Conservation (phyloP, 441 rosid genomes). For the Croton setiger region DNA sequence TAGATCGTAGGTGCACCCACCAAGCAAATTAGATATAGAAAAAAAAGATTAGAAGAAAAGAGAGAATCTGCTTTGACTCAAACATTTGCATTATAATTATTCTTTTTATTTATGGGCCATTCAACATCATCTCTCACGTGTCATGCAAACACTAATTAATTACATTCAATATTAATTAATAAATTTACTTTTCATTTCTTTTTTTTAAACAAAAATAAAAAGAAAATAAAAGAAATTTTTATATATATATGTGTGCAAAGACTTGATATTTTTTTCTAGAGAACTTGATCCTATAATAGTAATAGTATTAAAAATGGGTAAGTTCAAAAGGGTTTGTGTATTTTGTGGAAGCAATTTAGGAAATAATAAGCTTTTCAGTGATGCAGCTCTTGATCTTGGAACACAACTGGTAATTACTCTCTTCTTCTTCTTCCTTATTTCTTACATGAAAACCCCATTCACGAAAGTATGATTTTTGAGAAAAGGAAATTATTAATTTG, state of each 20-base stretch:
- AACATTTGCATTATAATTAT: conserved; percentile 12
- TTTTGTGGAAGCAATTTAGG: conserved; percentile 53
- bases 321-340: conserved; percentile 44
- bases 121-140: conserved; percentile 26
- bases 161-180: no score
- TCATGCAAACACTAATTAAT: conserved; percentile 1
- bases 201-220: background rate
- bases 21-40: conserved; percentile 23
- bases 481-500: background rate
- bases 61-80: conserved; percentile 29
- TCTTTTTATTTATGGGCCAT: conserved; percentile 20
- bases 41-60: conserved; percentile 17
- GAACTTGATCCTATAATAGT: background rate
- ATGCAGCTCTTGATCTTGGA: conserved; percentile 45
- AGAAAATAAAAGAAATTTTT: no score
- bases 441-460: background rate
- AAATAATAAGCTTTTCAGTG: conserved; percentile 36
- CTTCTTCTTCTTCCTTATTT: background rate
- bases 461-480: background rate
- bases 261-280: background rate
- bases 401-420: conserved; percentile 29
- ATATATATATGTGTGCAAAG: no score
- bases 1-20: conserved; percentile 30
- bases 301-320: conserved; percentile 26
- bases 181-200: no score